Base-by-base conservation (phyloP, 78 protist genomes). In the Dictyostelium intermedium region DNA sequence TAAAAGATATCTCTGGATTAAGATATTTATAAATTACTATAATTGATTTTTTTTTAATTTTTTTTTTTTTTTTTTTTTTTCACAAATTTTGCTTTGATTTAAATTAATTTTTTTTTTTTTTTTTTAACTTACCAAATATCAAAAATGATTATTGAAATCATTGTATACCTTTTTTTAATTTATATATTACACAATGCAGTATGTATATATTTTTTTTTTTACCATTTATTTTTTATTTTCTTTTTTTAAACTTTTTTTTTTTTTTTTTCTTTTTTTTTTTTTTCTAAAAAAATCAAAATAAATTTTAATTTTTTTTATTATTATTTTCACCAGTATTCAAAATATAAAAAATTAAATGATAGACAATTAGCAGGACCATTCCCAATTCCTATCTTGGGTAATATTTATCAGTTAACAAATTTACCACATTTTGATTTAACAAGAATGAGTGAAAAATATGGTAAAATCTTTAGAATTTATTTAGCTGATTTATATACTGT, bases 401-500 rank as follows among this genome's bases (percentile, higher is more conserved):
- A 85, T 25, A 73, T 85, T 60, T 11, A 53, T 53, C 84, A 73
- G 20, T 25, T 85, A 34, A 4, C 41, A 9, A n/a, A 79, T 13
- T 11, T 7, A 25, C 92, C 92, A 23, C 92, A 85, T 50, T 5
- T 47, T 8, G 47, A 23, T 39, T 77, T 50, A 13, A 87, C 53
- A 25, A 41, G 23, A 7, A 39, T 77, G 41, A 3, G 16, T 11
- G 11, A 77, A 30, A 34, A 35, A 13, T 87, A 77, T 87, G 85
- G 83, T 63, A 10, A 20, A 35, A 27, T 85, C 11, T 53, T 37
- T 5, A 73, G 92, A 76, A 60, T 85, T 39, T 85, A 83, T 83
- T 27, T 85, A 20, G 92, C 72, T 53, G 92, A 85, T 27, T 13
- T 39, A 11, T 37, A 72, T 39, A 87, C 92, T 2, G 32, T 87